Evolutionary conservation across 495 filamentous ascomycete genomes (phyloP), one percentile per base, ranked within the genome.

Genomic region (Lindgomyces ingoldianus): DNA sequence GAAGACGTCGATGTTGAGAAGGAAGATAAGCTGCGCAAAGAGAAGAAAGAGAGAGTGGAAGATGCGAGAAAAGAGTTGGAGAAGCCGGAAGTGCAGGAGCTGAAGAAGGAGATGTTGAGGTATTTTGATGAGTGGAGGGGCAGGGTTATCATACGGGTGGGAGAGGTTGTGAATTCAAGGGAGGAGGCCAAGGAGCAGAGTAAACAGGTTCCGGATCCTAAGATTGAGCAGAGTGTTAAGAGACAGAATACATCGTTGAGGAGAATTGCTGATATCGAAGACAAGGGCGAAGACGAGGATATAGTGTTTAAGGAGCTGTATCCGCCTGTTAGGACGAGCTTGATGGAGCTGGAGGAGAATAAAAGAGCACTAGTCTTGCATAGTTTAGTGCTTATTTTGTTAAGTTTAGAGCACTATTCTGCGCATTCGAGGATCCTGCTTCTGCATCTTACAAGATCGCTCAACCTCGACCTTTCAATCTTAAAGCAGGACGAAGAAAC

Each of bases 111-210:
- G 49, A 75, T 75, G 1, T 72, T 90, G 33, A 71, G 77, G 0
- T 80, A 80, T 68, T 88, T 87, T 68, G 86, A 89, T 55, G 80
- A 83, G 36, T 91, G 88, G 88, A 76, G 84, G 57, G 81, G 84
- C 27, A 73, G 74, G 12, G 83, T 90, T 0, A 75, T 89, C 26
- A 73, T 83, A 26, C 80, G 88, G 2, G 80, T 91, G 19, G 87
- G 85, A 26, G 80, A 88, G 68, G 82, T 85, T 8, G 81, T 90
- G 39, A 89, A 89, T 64, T 80, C 81, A 9, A 79, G 80, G 57
- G 75, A 80, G 41, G 78, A 80, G 8, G 73, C 76, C 0, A 54
- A 65, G 27, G 62, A 39, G 27, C 73, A 76, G 47, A 58, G 42
- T 19, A 46, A 69, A 12, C 29, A 72, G 4, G 68, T 63, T 2